phyloP scores from a whole-genome alignment of 495 filamentous ascomycete genomes.

The Neurospora pannonica region DNA sequence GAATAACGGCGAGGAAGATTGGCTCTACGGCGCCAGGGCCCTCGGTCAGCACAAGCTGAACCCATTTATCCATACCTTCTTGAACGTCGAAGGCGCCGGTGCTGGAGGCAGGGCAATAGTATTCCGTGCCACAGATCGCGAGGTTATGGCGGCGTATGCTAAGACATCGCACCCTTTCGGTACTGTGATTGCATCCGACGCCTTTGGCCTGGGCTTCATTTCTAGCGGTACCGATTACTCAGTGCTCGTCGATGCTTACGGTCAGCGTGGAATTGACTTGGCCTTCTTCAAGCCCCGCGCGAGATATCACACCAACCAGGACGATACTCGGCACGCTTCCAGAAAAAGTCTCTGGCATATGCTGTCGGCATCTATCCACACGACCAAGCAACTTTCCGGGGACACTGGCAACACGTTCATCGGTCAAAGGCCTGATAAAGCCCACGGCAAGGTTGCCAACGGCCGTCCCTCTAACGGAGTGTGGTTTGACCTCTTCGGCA shows the following conservation, averaged over 20 bases:
- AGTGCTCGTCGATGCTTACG: slow-evolving; percentile 69
- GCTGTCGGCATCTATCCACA: slow-evolving; percentile 70
- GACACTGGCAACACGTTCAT: slow-evolving; percentile 58
- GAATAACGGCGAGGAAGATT: slow-evolving; percentile 97
- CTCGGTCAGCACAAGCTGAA: slow-evolving; percentile 75
- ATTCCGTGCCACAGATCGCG: slow-evolving; percentile 77
- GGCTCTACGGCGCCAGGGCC: slow-evolving; percentile 79
- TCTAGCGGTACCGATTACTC: slow-evolving; percentile 83
- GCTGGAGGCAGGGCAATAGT: slow-evolving; percentile 82
- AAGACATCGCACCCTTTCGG: slow-evolving; percentile 69
- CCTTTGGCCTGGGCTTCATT: slow-evolving; percentile 68
- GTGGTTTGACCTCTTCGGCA: slow-evolving; percentile 92
- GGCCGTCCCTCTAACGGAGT: slow-evolving; percentile 64
- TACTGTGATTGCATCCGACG: slow-evolving; percentile 69
- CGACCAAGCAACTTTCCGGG: slow-evolving; percentile 57
- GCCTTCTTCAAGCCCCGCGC: slow-evolving; percentile 81
- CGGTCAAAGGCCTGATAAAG: slow-evolving; percentile 47
- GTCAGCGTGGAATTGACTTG: slow-evolving; percentile 81
- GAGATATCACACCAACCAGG: slow-evolving; percentile 84
- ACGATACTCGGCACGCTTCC: slow-evolving; percentile 71
- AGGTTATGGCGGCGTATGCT: slow-evolving; percentile 74
- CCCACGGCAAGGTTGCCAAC: slow-evolving; percentile 50
- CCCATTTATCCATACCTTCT: slow-evolving; percentile 68
- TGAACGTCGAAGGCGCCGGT: slow-evolving; percentile 93
- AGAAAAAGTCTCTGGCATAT: slow-evolving; percentile 83